Percentiles rank a stretch among this genome's conserved stretches.
These are phyloP conservation scores for Amanita polypyramis DNA, from an alignment of 768 basidiomycete species.

Conservation along the genomic window DNA sequence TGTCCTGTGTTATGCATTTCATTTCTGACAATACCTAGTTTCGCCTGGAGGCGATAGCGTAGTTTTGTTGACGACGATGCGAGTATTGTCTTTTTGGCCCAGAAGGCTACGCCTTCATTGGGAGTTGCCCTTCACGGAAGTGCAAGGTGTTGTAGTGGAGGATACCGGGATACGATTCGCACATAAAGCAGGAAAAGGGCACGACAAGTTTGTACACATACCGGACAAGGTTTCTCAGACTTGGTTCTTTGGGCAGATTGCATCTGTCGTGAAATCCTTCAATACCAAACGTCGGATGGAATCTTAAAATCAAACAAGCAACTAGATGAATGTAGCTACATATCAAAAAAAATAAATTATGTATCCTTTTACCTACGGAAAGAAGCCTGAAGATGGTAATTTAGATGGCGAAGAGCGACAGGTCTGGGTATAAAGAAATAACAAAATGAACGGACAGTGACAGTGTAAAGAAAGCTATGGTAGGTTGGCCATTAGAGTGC, in stretches of 20 bases:
- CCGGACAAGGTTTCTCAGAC: constrained; percentile 63
- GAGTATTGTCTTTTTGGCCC: constrained; percentile 78
- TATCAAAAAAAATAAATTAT: constrained; percentile 9
- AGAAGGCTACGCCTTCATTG: constrained; percentile 79
- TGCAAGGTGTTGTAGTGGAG: constrained; percentile 83
- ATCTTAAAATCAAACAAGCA: constrained; percentile 13
- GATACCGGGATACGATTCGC: constrained; percentile 85
- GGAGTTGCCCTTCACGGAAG: constrained; percentile 82
- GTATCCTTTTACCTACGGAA: neutral
- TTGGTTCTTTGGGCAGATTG: constrained; percentile 77
- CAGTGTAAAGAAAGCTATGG: constrained; percentile 3
- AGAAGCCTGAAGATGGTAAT: neutral
- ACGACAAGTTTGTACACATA: constrained; percentile 69
- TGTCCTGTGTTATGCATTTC: neutral
- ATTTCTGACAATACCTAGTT: constrained; percentile 31
- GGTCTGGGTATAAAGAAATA: constrained; percentile 4
- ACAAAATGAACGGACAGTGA: neutral
- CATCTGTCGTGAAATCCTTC: constrained; percentile 65
- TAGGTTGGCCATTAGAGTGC: neutral
- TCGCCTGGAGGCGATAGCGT: constrained; percentile 73
- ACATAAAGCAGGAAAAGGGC: constrained; percentile 65
- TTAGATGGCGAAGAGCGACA: constrained; percentile 4
- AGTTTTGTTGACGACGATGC: constrained; percentile 66
- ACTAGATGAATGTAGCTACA: constrained; percentile 5
- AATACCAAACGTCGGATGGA: constrained; percentile 72